Evolutionary conservation across 2,329 filamentous ascomycete genomes (phyloP).

Genomic region (Stromatinia cepivora): DNA sequence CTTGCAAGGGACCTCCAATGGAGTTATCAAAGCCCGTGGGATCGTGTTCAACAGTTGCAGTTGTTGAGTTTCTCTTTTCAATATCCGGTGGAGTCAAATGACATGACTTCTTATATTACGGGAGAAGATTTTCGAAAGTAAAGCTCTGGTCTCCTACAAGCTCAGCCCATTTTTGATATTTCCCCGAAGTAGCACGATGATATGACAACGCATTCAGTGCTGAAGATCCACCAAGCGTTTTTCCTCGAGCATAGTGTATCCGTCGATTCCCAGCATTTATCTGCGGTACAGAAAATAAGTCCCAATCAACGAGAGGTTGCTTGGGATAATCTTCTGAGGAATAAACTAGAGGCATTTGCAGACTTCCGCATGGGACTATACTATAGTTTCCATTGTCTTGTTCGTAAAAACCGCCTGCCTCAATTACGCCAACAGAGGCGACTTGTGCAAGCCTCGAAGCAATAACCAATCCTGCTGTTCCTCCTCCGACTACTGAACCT

Average conservation of each 20-base stretch:
- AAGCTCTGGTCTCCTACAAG: constrained; percentile 47
- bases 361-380: background rate
- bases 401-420: constrained; percentile 28
- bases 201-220: constrained; percentile 15
- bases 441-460: constrained; percentile 26
- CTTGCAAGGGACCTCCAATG: constrained; percentile 43
- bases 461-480: constrained; percentile 27
- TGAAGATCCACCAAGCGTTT: constrained; percentile 41
- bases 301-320: constrained; percentile 27
- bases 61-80: constrained; percentile 20
- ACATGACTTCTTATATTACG: constrained; percentile 46
- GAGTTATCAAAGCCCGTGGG: constrained; percentile 38
- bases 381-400: constrained; percentile 19
- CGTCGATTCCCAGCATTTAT: constrained; percentile 25
- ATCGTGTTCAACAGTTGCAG: constrained; percentile 25
- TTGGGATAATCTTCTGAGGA: background rate
- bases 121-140: constrained; percentile 48
- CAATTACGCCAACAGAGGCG: constrained; percentile 28
- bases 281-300: constrained; percentile 25
- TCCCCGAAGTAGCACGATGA: constrained; percentile 21
- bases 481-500: constrained; percentile 24
- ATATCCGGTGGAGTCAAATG: constrained; percentile 35
- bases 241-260: constrained; percentile 39
- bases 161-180: constrained; percentile 48
- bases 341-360: constrained; percentile 22